Evolutionary conservation across 441 rosid species (phyloP).

Genomic region (Pelargonium australe): DNA sequence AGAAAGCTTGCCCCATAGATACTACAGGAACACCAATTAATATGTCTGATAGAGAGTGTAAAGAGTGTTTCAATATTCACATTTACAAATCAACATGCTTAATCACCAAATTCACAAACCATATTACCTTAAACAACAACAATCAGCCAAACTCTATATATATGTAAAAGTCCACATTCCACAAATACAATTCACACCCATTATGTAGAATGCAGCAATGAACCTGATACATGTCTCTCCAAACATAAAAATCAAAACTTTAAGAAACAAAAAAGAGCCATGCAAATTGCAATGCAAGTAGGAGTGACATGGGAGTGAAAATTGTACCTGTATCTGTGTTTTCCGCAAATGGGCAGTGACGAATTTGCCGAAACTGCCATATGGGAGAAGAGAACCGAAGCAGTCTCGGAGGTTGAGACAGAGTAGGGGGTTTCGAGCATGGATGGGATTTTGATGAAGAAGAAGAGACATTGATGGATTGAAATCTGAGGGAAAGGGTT

Average conservation of each 20-base stretch:
- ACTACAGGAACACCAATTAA: background rate
- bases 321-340: background rate
- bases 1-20: background rate
- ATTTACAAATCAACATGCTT: background rate
- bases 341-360: background rate
- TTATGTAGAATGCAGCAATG: background rate
- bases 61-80: background rate
- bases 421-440: background rate
- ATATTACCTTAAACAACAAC: background rate
- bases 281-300: background rate
- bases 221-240: background rate
- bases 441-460: background rate
- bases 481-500: background rate
- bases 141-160: background rate
- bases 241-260: background rate
- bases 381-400: background rate
- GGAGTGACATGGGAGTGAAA: background rate
- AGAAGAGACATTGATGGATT: constrained; percentile 4
- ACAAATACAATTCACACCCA: background rate
- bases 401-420: background rate
- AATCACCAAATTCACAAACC: background rate
- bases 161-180: background rate
- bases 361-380: constrained; percentile 1
- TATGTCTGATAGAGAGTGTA: background rate
- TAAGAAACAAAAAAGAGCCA: background rate